Evolutionary conservation across 495 filamentous ascomycete genomes (phyloP), one percentile per base, ranked within the genome.

Genomic region (Cudoniella acicularis): DNA sequence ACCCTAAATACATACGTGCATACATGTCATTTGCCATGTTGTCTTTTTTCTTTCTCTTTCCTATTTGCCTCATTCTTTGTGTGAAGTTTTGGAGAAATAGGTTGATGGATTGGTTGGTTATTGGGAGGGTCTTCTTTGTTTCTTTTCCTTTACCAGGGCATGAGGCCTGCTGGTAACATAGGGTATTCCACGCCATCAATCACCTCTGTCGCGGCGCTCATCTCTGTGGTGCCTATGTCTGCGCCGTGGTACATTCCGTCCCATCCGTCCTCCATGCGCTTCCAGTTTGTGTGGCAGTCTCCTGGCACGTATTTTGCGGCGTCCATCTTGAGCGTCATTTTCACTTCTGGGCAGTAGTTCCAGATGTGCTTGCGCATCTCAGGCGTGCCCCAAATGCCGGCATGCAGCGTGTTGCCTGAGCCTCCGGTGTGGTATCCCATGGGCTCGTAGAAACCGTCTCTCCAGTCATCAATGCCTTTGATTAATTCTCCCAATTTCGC

Each of bases 391-490:
- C 77, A 80, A 36, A 79, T 69, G 1, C 54, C 69, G 13, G 25
- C 23, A 21, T 75, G 72, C 23, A 81, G 54, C 17, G 57, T 65
- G 3, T 18, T 46, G 20, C 77, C 77, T 40, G 70, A 70, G 21
- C 72, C 70, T 1, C 77, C 77, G n/a, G 75, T 74, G 54, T 81
- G 78, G 56, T 80, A 80, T 30, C 78, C 78, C 78, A 81, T 79
- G 6, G 77, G 77, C 58, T 79, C 77, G 49, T 78, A 74, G 23
- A 70, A 73, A 36, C 78, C 76, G 3, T 70, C 64, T 43, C 76
- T 66, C 73, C 71, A 78, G 60, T 71, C 69, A 53, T 78, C 76
- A 18, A 76, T 43, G 0, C 69, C 72, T 45, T 68, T 59, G 22
- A 72, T 62, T 36, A 71, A 69, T 2, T 69, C 64, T 24, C 68